These are phyloP conservation scores for Cyberlindnera japonica DNA, from an alignment of 805 yeast genomes.

Conservation along the genomic window DNA sequence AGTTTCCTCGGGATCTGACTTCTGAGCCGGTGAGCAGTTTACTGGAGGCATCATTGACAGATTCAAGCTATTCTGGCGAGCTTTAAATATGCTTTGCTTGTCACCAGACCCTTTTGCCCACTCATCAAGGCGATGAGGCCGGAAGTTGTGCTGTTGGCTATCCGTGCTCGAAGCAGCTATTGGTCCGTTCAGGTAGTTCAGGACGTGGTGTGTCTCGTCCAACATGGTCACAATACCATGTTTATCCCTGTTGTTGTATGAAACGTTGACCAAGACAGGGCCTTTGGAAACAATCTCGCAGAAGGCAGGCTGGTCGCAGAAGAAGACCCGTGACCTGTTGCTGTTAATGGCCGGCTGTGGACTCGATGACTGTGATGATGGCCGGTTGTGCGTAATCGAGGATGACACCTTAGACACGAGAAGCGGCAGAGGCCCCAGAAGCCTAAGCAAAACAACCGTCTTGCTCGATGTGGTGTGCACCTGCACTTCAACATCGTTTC, in stretches of 20 bases:
- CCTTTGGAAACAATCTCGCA: background rate
- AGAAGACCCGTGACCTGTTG: constrained; percentile 23
- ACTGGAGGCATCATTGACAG: constrained; percentile 27
- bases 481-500: background rate
- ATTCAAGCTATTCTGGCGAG: constrained; percentile 15
- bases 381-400: constrained; percentile 9
- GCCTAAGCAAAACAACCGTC: constrained; percentile 5
- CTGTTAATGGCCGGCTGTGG: constrained; percentile 10
- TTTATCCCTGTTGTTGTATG: constrained; percentile 21
- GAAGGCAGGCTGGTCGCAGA: constrained; percentile 3
- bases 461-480: background rate
- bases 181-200: constrained; percentile 4
- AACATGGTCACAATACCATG: constrained; percentile 14
- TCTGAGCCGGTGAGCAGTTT: constrained; percentile 18
- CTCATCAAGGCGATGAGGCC: background rate
- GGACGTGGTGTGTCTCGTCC: constrained; percentile 3
- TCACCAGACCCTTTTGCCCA: background rate
- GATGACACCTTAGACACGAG: constrained; percentile 16
- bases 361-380: constrained; percentile 11
- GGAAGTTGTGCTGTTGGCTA: background rate
- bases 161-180: background rate
- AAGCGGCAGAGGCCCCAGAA: constrained; percentile 13
- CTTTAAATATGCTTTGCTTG: background rate
- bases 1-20: constrained; percentile 10
- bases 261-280: constrained; percentile 18